Evolutionary conservation across 129 eudicot genomes (phyloP).

Genomic region (Tagetes patula): DNA sequence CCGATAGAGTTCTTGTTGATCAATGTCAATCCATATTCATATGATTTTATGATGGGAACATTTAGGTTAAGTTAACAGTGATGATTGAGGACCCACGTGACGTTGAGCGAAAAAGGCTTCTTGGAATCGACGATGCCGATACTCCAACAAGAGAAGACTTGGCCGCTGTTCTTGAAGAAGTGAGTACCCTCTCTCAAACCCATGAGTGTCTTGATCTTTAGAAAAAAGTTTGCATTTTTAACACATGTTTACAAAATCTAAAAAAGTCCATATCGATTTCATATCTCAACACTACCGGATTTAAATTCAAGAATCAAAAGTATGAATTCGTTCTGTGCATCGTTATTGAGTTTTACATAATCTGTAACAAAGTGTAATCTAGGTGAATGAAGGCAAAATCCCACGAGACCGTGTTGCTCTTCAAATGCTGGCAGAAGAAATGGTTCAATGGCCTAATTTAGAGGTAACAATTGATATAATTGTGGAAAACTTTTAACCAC

Average conservation of each 20-base stretch:
- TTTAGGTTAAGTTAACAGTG: constrained; percentile 82
- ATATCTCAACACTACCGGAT: neutral
- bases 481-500: neutral
- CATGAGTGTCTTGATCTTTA: neutral
- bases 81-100: constrained; percentile 96
- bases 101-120: constrained; percentile 73
- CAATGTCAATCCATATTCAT: constrained; percentile 14
- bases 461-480: constrained; percentile 48
- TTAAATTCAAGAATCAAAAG: neutral
- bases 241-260: neutral
- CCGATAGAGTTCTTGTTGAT: too few relatives aligned
- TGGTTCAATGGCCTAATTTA: constrained; percentile 91
- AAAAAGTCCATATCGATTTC: neutral
- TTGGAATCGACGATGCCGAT: constrained; percentile 83
- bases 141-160: constrained; percentile 91
- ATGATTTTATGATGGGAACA: constrained; percentile 16
- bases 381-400: constrained; percentile 86
- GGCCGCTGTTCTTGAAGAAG: constrained; percentile 79
- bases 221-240: neutral
- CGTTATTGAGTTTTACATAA: neutral
- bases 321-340: neutral
- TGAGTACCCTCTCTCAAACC: constrained; percentile 29
- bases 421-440: constrained; percentile 82
- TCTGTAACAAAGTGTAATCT: constrained; percentile 2
- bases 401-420: constrained; percentile 72